phyloP scores from a whole-genome alignment of 2,329 filamentous ascomycete genomes.

The Sporothrix dimorphospora region DNA sequence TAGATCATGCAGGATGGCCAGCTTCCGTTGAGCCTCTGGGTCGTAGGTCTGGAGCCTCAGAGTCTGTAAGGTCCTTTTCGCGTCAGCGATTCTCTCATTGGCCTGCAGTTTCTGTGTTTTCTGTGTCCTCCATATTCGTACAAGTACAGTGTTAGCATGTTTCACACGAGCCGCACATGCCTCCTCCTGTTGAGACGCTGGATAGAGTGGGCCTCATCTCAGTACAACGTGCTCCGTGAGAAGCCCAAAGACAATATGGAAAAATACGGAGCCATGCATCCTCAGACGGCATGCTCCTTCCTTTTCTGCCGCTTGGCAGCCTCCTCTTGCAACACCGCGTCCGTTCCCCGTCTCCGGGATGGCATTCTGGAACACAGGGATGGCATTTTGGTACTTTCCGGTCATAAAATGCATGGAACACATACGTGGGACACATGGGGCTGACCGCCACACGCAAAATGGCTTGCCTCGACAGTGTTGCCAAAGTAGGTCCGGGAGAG shows the following conservation, averaged over 20 bases:
- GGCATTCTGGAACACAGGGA: slow-evolving; percentile 26
- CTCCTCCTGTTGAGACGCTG: slow-evolving; percentile 12
- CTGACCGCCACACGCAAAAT: not conserved
- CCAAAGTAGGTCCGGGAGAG: slow-evolving; percentile 11
- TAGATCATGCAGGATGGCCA: slow-evolving; percentile 24
- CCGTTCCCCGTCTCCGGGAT: slow-evolving; percentile 18
- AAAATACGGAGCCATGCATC: not conserved
- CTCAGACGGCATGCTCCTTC: not conserved
- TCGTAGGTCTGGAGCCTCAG: not conserved
- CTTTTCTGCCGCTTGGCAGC: not conserved
- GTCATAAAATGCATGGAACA: slow-evolving; percentile 16
- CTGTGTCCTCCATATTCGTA: not conserved
- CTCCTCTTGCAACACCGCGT: not conserved
- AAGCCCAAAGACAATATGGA: not conserved
- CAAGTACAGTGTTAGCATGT: not conserved
- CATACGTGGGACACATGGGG: not conserved
- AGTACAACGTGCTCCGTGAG: not conserved
- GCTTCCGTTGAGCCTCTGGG: slow-evolving; percentile 18
- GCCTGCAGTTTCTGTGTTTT: not conserved
- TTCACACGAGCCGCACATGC: slow-evolving; percentile 19
- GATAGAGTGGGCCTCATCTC: not conserved
- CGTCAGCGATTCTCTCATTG: not conserved
- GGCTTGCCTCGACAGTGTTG: slow-evolving; percentile 15
- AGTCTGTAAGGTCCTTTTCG: not conserved
- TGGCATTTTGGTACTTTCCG: slow-evolving; percentile 26